Evolutionary conservation across 345 rosid genomes (phyloP).

Genomic region (Rhizophora apiculata): DNA sequence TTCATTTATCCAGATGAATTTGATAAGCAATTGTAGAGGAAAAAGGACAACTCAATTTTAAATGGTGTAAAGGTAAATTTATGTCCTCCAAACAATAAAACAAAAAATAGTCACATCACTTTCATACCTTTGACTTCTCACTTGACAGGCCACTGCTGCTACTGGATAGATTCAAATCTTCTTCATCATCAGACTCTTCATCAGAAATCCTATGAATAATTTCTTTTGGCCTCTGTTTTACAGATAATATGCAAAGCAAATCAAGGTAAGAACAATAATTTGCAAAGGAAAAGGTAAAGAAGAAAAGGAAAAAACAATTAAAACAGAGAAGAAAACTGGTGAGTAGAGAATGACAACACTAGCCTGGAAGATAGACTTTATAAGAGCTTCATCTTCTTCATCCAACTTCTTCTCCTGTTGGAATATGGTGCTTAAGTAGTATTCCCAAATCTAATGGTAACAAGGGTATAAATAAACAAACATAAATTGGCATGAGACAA

Average conservation of each 20-base stretch:
- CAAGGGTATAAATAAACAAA: background rate
- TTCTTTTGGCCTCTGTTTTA: constrained; percentile 43
- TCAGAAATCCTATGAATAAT: constrained; percentile 57
- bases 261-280: constrained; percentile 7
- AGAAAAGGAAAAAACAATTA: background rate
- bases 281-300: background rate
- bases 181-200: constrained; percentile 45
- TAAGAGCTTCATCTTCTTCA: constrained; percentile 72
- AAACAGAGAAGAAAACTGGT: background rate
- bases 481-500: background rate
- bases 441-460: background rate
- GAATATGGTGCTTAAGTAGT: background rate
- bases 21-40: no score
- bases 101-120: background rate
- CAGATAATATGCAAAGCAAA: constrained; percentile 1
- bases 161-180: constrained; percentile 22
- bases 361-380: constrained; percentile 59
- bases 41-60: no score
- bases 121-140: constrained; percentile 24
- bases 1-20: no score
- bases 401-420: constrained; percentile 54
- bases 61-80: background rate
- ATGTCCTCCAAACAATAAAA: background rate
- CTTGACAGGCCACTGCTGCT: constrained; percentile 20
- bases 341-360: constrained; percentile 22